Evolutionary conservation across 2,329 filamentous ascomycete genomes (phyloP).

Genomic region (Bimuria novae-zelandiae): DNA sequence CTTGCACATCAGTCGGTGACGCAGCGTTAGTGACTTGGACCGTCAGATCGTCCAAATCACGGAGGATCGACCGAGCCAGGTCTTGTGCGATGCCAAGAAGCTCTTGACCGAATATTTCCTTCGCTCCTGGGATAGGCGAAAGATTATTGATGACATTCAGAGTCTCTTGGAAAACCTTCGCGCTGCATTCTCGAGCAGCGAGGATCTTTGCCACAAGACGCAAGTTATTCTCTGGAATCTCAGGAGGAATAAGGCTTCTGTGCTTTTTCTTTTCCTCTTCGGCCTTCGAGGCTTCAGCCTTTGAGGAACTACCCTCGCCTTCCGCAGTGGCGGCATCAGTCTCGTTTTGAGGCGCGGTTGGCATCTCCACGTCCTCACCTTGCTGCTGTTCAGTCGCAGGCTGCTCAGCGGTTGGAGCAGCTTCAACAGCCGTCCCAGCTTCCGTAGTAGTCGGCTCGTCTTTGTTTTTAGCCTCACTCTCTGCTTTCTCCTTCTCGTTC

Average conservation of each 20-base stretch:
- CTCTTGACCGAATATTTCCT: slow-evolving; percentile 89
- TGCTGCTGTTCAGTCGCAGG: slow-evolving; percentile 10
- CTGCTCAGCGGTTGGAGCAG: slow-evolving; percentile 19
- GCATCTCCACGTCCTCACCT: slow-evolving; percentile 42
- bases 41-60: slow-evolving; percentile 82
- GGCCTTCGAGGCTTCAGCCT: slow-evolving; percentile 43
- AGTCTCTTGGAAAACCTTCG: slow-evolving; percentile 97
- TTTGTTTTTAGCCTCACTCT: slow-evolving; percentile 51
- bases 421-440: slow-evolving; percentile 25
- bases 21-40: slow-evolving; percentile 85
- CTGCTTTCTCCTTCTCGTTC: slow-evolving; percentile 68
- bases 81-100: slow-evolving; percentile 84
- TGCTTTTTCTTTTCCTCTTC: slow-evolving; percentile 65
- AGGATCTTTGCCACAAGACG: slow-evolving; percentile 96
- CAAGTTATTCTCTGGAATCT: slow-evolving; percentile 86
- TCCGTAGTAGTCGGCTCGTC: slow-evolving; percentile 26
- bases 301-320: slow-evolving; percentile 27
- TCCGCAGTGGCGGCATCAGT: slow-evolving; percentile 12
- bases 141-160: slow-evolving; percentile 98
- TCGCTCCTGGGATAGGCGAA: slow-evolving; percentile 87
- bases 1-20: slow-evolving; percentile 92
- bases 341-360: slow-evolving; percentile 35
- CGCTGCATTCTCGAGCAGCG: slow-evolving; percentile 92
- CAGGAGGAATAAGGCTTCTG: slow-evolving; percentile 73
- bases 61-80: slow-evolving; percentile 81